Conservation (phyloP, 2,329 filamentous ascomycete genomes). For the Colletotrichum sp. region DNA sequence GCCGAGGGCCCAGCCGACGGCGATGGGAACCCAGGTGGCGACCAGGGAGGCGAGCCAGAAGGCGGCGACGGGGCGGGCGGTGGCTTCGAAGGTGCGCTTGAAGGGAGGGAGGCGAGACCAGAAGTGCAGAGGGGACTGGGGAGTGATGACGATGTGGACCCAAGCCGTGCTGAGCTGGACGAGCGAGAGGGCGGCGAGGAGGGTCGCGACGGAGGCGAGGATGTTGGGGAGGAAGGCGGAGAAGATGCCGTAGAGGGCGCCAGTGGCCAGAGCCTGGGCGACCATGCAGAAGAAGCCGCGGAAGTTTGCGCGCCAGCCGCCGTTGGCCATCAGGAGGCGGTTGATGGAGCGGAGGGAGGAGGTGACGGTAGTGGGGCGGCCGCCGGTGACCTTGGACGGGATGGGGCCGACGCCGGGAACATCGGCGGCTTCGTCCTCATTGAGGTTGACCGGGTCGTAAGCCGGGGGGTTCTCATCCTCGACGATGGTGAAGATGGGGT, state of each 20-base stretch:
- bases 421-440: slow-evolving; percentile 42
- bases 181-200: slow-evolving; percentile 64
- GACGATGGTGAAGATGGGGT: slow-evolving; percentile 61
- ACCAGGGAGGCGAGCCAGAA: slow-evolving; percentile 64
- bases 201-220: slow-evolving; percentile 53
- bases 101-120: slow-evolving; percentile 73
- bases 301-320: slow-evolving; percentile 70
- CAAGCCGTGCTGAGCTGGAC: slow-evolving; percentile 77
- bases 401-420: slow-evolving; percentile 26
- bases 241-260: slow-evolving; percentile 49
- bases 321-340: slow-evolving; percentile 63
- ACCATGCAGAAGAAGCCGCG: slow-evolving; percentile 66
- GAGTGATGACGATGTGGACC: slow-evolving; percentile 86
- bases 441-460: slow-evolving; percentile 56
- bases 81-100: slow-evolving; percentile 68
- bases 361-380: slow-evolving; percentile 47
- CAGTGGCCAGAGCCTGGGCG: slow-evolving; percentile 38
- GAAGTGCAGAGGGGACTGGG: slow-evolving; percentile 67
- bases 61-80: slow-evolving; percentile 70
- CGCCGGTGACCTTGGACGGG: slow-evolving; percentile 30
- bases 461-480: slow-evolving; percentile 62
- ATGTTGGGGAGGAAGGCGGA: slow-evolving; percentile 45
- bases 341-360: slow-evolving; percentile 56
- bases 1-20: slow-evolving; percentile 38
- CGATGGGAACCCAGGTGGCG: slow-evolving; percentile 50